Conservation (phyloP, 306 rosid species). For the Castanopsis chinensis region DNA sequence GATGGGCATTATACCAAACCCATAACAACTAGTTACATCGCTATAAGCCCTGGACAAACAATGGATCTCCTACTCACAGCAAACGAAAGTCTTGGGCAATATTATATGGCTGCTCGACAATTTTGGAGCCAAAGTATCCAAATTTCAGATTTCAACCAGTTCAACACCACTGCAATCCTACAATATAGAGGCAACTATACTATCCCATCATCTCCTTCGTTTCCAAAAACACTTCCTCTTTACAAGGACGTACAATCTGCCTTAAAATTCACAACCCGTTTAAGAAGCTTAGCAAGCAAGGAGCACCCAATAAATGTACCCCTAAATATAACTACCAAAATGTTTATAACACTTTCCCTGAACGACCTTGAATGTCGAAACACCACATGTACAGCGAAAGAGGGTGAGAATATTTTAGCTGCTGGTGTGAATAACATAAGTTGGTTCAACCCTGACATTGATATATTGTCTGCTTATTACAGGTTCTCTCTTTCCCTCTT, state of each 20-base stretch:
- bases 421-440: conserved; percentile 51
- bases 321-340: conserved; percentile 19
- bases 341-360: conserved; percentile 28
- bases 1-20: conserved; percentile 42
- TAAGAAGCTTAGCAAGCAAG: conserved; percentile 31
- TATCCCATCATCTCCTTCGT: conserved; percentile 3
- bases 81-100: conserved; percentile 31
- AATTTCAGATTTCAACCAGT: conserved; percentile 24
- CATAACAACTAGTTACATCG: conserved; percentile 23
- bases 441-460: conserved; percentile 29
- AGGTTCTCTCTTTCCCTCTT: background rate
- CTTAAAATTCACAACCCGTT: conserved; percentile 13
- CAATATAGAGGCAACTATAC: conserved; percentile 31
- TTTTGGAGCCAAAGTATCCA: conserved; percentile 8
- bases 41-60: conserved; percentile 53
- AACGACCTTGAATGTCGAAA: conserved; percentile 27
- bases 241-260: conserved; percentile 29
- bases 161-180: conserved; percentile 37
- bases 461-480: conserved; percentile 48
- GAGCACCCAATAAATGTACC: conserved; percentile 38
- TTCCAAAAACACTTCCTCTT: conserved; percentile 21
- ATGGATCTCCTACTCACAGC: conserved; percentile 41
- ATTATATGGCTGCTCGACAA: conserved; percentile 45
- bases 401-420: conserved; percentile 25
- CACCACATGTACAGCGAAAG: conserved; percentile 30